Evolutionary conservation across 306 rosid species (phyloP).

Genomic region (Sechiopsis laciniata): DNA sequence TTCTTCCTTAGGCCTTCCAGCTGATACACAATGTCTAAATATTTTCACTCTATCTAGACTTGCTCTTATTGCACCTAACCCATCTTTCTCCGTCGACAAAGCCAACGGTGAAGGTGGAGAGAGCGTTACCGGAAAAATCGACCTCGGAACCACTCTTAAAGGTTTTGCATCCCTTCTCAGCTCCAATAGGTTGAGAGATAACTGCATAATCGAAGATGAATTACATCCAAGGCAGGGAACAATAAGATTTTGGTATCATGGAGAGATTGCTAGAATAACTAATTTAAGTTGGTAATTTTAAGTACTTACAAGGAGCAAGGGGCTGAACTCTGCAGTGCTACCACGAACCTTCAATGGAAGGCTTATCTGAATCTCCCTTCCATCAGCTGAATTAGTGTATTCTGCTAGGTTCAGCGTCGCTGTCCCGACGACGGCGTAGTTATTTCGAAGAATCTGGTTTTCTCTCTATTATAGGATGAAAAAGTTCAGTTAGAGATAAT

Average conservation of each 20-base stretch:
- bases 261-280: neutral
- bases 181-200: conserved; percentile 28
- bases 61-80: conserved; percentile 28
- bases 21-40: conserved; percentile 30
- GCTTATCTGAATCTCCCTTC: conserved; percentile 24
- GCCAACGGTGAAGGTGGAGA: conserved; percentile 22
- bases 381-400: conserved; percentile 25
- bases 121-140: conserved; percentile 21
- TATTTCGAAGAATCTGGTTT: conserved; percentile 24
- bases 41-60: conserved; percentile 34
- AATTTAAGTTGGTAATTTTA: neutral
- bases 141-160: conserved; percentile 20
- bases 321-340: neutral
- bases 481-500: neutral
- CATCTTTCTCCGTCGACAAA: conserved; percentile 27
- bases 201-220: conserved; percentile 17
- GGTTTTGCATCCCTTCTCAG: conserved; percentile 20
- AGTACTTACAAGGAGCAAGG: conserved; percentile 32
- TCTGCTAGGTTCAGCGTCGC: conserved; percentile 32
- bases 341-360: conserved; percentile 28
- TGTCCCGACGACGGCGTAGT: conserved; percentile 22
- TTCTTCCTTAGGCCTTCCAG: conserved; percentile 26
- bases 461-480: conserved; percentile 15
- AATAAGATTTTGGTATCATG: neutral
- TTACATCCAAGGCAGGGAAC: neutral